Evolutionary conservation across 176 grass and related monocot genomes (phyloP).

Genomic region (Zizania latifolia): DNA sequence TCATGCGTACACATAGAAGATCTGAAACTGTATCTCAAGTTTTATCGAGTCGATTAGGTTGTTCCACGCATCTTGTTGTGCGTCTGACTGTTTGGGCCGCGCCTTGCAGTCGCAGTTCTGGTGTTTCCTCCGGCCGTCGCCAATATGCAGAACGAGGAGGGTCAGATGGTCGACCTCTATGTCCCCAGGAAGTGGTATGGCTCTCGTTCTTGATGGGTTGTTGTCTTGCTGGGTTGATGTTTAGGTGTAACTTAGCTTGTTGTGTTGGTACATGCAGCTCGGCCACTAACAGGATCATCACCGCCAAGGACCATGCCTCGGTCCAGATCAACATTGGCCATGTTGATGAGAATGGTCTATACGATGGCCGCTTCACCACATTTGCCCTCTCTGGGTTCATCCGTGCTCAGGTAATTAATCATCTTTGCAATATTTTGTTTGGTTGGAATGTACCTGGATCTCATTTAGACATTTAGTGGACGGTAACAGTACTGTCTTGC

Average conservation of each 20-base stretch:
- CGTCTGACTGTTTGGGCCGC: neutral
- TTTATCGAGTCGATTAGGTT: neutral
- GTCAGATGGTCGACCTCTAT: constrained; percentile 70
- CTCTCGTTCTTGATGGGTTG: neutral
- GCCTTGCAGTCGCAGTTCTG: neutral
- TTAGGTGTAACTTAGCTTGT: neutral
- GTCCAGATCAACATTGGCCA: constrained; percentile 82
- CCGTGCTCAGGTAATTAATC: constrained; percentile 56
- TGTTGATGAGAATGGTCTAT: constrained; percentile 67
- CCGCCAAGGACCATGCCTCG: constrained; percentile 68
- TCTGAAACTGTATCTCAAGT: neutral
- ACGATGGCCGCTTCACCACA: constrained; percentile 57
- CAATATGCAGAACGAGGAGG: constrained; percentile 73
- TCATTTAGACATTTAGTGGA: neutral
- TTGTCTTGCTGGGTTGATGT: neutral
- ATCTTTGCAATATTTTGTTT: neutral
- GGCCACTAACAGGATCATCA: constrained; percentile 73
- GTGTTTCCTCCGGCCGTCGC: neutral
- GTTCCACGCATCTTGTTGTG: neutral
- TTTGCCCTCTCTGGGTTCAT: constrained; percentile 75
- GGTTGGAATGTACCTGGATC: neutral
- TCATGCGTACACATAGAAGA: neutral
- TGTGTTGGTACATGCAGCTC: constrained; percentile 42
- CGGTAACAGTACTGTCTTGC: neutral
- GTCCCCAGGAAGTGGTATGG: constrained; percentile 59